Evolutionary conservation across 768 basidiomycete species (phyloP).

Genomic region (Auriculariales sp.): DNA sequence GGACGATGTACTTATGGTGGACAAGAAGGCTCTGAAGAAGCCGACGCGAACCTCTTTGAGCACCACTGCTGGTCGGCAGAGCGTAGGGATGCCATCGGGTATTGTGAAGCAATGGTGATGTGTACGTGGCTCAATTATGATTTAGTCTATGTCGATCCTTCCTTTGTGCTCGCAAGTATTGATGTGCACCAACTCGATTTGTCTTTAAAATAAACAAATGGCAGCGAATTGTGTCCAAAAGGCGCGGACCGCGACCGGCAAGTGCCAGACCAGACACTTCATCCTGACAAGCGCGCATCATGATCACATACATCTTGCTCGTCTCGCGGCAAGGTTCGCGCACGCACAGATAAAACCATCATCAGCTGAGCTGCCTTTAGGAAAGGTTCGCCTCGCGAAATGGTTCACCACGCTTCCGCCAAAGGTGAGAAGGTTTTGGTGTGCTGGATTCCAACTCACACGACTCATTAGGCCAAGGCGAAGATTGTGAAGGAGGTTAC

Average conservation of each 20-base stretch:
- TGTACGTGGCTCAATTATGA: too few relatives aligned
- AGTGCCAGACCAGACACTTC: too few relatives aligned
- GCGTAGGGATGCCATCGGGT: too few relatives aligned
- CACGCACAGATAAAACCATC: neutral
- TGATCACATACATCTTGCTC: conserved; percentile 90
- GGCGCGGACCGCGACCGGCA: too few relatives aligned
- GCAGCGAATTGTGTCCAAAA: too few relatives aligned
- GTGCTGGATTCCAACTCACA: neutral
- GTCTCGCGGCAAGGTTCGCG: conserved; percentile 73
- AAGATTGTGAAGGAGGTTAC: conserved; percentile 96
- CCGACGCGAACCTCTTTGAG: conserved; percentile 51
- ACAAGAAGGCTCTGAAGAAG: conserved; percentile 83
- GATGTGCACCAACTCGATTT: too few relatives aligned
- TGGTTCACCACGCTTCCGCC: conserved; percentile 83
- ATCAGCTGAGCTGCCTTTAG: conserved; percentile 23
- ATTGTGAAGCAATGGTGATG: too few relatives aligned
- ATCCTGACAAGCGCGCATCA: too few relatives aligned
- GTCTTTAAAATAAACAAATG: too few relatives aligned
- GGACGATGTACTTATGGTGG: conserved; percentile 84
- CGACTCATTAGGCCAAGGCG: conserved; percentile 28
- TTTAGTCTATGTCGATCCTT: too few relatives aligned
- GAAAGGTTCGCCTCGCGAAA: conserved; percentile 88
- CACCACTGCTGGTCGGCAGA: too few relatives aligned
- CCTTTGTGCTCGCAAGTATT: too few relatives aligned
- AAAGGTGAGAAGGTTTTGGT: conserved; percentile 23